Evolutionary conservation across 2,329 filamentous ascomycete genomes (phyloP).

Genomic region (Fusarium albidum): DNA sequence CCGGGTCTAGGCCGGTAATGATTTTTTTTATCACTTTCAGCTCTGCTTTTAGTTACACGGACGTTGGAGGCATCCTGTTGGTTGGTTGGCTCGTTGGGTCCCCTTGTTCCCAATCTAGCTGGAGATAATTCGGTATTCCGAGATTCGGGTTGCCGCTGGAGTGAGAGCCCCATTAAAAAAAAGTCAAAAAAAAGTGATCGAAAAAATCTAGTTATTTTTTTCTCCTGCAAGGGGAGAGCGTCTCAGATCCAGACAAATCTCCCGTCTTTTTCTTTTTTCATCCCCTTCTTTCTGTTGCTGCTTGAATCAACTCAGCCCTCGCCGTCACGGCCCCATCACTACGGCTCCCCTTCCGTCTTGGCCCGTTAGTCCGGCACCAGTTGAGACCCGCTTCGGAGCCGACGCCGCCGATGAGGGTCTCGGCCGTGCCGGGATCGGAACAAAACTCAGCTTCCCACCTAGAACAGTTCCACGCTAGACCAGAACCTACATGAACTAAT

Average conservation of each 20-base stretch:
- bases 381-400: constrained; percentile 27
- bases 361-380: background rate
- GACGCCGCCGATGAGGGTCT: constrained; percentile 32
- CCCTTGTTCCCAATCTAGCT: no score
- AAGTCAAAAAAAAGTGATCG: background rate
- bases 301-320: background rate
- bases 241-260: constrained; percentile 19
- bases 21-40: background rate
- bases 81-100: background rate
- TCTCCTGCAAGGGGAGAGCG: constrained; percentile 7
- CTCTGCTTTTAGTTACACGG: background rate
- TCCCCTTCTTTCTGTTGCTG: background rate
- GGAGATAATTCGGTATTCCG: constrained; percentile 40
- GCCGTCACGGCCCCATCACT: no score
- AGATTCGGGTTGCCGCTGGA: constrained; percentile 19
- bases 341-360: background rate
- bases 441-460: constrained; percentile 19
- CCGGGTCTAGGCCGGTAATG: constrained; percentile 2
- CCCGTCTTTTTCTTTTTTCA: background rate
- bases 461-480: constrained; percentile 18
- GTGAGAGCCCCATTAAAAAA: no score
- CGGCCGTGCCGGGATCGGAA: constrained; percentile 35
- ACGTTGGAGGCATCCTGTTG: background rate
- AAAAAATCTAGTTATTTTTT: constrained; percentile 17
- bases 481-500: constrained; percentile 27